phyloP scores from a whole-genome alignment of 1,284 basidiomycete species.

The Neolentinus lepideus region DNA sequence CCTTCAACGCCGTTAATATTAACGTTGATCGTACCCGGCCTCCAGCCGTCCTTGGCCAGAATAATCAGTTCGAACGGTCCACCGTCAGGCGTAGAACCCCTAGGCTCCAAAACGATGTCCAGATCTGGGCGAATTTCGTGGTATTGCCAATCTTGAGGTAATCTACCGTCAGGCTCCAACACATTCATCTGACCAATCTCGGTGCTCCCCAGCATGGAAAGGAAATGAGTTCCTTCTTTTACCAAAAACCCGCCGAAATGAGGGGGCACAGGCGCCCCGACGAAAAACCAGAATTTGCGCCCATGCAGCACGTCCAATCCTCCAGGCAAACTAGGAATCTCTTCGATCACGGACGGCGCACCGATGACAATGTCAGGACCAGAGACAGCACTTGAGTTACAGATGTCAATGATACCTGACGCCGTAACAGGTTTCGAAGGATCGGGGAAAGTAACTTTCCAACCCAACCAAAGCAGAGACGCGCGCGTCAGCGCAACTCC shows the following conservation, averaged over 20 bases:
- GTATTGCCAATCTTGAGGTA: constrained; percentile 7
- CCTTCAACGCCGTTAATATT: constrained; percentile 8
- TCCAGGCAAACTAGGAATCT: constrained; percentile 3
- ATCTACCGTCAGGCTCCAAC: constrained; percentile 5
- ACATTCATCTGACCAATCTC: constrained; percentile 9
- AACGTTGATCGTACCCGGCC: constrained; percentile 8
- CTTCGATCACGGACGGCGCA: constrained; percentile 8
- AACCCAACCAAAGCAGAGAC: constrained; percentile 6
- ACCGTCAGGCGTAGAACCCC: constrained; percentile 4
- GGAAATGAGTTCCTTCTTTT: constrained; percentile 6
- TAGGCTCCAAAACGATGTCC: constrained; percentile 6
- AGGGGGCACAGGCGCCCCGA: constrained; percentile 6
- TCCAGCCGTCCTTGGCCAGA: constrained; percentile 6
- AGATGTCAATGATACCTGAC: constrained; percentile 4
- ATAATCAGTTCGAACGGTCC: constrained; percentile 7
- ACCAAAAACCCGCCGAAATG: constrained; percentile 7
- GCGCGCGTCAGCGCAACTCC: constrained; percentile 6
- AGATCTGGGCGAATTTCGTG: constrained; percentile 7
- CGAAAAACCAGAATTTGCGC: constrained; percentile 8
- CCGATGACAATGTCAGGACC: constrained; percentile 6
- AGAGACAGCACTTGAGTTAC: constrained; percentile 1
- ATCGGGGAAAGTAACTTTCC: constrained; percentile 6
- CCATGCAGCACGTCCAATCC: constrained; percentile 4
- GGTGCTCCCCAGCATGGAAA: constrained; percentile 6
- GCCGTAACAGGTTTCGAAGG: constrained; percentile 7